A percentile compares a stretch with the other conserved stretches of the same genome.
Conservation (phyloP, 352 stramenopile species). For the Globisporangium okanoganense region DNA sequence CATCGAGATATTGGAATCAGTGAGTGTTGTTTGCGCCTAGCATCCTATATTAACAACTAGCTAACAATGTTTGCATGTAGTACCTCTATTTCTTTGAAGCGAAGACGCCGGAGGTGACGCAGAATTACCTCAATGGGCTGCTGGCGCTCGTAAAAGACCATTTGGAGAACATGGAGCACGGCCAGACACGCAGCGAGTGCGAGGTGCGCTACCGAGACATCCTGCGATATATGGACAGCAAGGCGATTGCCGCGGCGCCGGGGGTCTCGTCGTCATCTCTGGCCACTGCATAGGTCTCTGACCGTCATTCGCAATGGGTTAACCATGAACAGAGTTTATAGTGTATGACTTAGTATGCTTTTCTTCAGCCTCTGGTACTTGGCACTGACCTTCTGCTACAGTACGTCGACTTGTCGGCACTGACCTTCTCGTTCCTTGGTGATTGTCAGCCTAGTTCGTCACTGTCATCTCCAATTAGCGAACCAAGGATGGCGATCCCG, state of each 20-base stretch:
- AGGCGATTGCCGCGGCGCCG: slow-evolving; percentile 28
- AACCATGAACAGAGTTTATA: not conserved
- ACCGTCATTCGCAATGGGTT: not conserved
- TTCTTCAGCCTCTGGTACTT: not conserved
- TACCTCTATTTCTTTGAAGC: slow-evolving; percentile 95
- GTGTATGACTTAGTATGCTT: not conserved
- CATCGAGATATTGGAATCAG: slow-evolving; percentile 93
- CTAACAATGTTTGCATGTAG: slow-evolving; percentile 20
- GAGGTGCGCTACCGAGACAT: slow-evolving; percentile 87
- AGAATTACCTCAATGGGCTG: slow-evolving; percentile 69
- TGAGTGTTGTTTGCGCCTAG: slow-evolving; percentile 21
- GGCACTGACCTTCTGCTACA: not conserved
- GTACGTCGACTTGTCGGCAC: too few species aligned
- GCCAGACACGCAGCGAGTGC: slow-evolving; percentile 53
- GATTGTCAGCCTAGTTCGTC: not conserved
- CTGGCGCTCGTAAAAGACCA: slow-evolving; percentile 92
- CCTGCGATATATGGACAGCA: slow-evolving; percentile 66
- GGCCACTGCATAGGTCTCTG: not conserved
- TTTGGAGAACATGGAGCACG: slow-evolving; percentile 88
- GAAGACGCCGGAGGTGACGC: slow-evolving; percentile 64
- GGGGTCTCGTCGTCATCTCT: slow-evolving; percentile 23
- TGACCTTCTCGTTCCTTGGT: not conserved
- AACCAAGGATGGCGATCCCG: not conserved
- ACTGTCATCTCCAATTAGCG: not conserved
- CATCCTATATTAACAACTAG: not conserved